Conservation (phyloP, 164 flowering plant genomes). For the Tetrastigma voinierianum region DNA sequence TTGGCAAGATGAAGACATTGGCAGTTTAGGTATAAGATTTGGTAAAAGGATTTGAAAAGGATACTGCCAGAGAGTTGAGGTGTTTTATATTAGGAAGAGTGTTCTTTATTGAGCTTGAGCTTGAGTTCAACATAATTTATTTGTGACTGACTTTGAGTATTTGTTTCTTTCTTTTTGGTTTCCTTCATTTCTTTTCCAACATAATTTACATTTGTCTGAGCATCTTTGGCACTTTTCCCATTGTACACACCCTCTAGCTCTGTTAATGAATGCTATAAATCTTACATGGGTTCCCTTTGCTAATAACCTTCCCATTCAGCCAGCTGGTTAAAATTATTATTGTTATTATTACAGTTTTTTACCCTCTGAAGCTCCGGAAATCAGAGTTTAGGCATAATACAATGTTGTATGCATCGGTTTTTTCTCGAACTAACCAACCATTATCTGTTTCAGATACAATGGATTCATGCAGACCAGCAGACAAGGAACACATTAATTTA, state of each 20-base stretch:
- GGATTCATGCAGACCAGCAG: neutral
- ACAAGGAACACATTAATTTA: neutral
- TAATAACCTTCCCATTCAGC: neutral
- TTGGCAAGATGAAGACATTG: neutral
- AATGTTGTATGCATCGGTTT: no score
- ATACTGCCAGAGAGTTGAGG: no score
- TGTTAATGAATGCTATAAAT: neutral
- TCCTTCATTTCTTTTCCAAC: neutral
- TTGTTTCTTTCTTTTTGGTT: neutral
- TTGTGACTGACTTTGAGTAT: neutral
- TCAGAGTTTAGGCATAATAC: neutral
- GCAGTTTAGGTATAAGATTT: neutral
- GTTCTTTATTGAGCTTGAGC: neutral
- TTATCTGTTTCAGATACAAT: neutral
- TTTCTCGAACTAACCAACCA: no score
- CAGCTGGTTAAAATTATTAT: neutral
- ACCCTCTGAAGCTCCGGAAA: neutral
- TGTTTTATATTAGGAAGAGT: no score
- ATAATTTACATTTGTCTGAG: neutral
- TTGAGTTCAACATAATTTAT: neutral
- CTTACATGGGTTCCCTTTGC: neutral
- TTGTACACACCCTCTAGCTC: neutral
- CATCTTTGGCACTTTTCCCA: neutral
- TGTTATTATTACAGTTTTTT: neutral
- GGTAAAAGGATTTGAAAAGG: neutral